phyloP scores from a whole-genome alignment of 192 early-diverging fungal species.

The Coemansia sp. region DNA sequence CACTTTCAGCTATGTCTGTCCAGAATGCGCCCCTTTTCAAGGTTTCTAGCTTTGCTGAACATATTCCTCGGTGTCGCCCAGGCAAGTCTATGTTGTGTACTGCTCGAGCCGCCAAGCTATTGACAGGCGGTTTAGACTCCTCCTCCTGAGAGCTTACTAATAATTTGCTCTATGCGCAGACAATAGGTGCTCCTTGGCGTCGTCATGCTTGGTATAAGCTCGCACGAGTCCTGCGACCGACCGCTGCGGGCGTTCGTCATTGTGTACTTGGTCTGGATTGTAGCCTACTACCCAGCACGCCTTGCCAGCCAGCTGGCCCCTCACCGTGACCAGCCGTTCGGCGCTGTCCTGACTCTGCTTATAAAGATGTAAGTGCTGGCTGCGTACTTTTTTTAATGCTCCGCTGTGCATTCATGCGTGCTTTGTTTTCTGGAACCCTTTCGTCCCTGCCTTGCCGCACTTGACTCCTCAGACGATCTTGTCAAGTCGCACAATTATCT shows the following conservation, averaged over 20 bases:
- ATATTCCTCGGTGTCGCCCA: slow-evolving; percentile 8
- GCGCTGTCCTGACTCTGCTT: background rate
- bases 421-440: background rate
- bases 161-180: too few species aligned
- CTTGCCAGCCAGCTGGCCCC: slow-evolving; percentile 1
- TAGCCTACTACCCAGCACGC: slow-evolving; percentile 42
- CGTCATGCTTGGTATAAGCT: slow-evolving; percentile 55
- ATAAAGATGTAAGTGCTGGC: background rate
- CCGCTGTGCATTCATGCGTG: background rate
- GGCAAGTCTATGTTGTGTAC: slow-evolving; percentile 3
- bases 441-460: background rate
- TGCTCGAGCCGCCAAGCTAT: background rate
- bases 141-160: background rate
- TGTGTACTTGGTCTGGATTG: slow-evolving; percentile 58
- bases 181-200: slow-evolving; percentile 57
- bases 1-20: slow-evolving; percentile 6
- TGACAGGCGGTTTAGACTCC: background rate
- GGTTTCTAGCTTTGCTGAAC: slow-evolving; percentile 3
- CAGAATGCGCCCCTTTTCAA: slow-evolving; percentile 8
- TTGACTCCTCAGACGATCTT: background rate
- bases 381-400: background rate
- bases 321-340: background rate
- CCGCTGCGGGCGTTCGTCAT: slow-evolving; percentile 61
- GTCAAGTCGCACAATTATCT: background rate
- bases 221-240: slow-evolving; percentile 48